Base-by-base conservation (phyloP, 768 basidiomycete genomes). In the Auricularia heimuer region DNA sequence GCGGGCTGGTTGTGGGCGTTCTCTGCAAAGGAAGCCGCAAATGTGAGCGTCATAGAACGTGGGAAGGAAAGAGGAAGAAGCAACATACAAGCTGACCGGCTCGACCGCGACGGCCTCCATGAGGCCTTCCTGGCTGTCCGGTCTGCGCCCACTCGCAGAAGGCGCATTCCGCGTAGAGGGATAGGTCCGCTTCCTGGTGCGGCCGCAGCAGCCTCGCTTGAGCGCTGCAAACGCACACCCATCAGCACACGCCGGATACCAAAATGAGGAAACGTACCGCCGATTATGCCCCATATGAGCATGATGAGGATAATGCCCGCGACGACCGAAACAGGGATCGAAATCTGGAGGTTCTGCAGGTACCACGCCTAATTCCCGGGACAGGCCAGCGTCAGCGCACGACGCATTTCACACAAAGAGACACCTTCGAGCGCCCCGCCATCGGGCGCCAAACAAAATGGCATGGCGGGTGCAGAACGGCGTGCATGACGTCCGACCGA, bases 261-360 rank as follows among this genome's bases (percentile, higher is more conserved):
- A 29, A 29, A 29, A 29, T 29, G 29, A 29, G 29, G 29, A 29
- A 29, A 29, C 29, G 29, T 24, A 68, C 67, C 63, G 47, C 62
- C 35, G 64, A 80, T 68, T 51, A 87, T 69, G 29, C 70, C 75
- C 76, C 79, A 85, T 62, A 92, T 67, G 64, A 89, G 71, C 51
- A 87, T 72, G 44, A 93, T 73, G 14, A 81, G 77, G 62, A 91
- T 67, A 63, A 92, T 72, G 16, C 82, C 88, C 34, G 78, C 88
- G 44, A 88, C 87, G 64, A 92, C 76, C 18, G 90, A 88, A 64
- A 92, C 83, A 21, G 91, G 89, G 69, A 93, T 88, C 33, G 89
- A 78, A 66, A 92, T 89, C 72, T 88, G 85, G 11, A 90, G 81
- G 76, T 92, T 92, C 67, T 85, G 82, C 4, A 73, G 76, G 73